phyloP scores from a whole-genome alignment of 148 eudicot species.

The Rhododendron ovatum region DNA sequence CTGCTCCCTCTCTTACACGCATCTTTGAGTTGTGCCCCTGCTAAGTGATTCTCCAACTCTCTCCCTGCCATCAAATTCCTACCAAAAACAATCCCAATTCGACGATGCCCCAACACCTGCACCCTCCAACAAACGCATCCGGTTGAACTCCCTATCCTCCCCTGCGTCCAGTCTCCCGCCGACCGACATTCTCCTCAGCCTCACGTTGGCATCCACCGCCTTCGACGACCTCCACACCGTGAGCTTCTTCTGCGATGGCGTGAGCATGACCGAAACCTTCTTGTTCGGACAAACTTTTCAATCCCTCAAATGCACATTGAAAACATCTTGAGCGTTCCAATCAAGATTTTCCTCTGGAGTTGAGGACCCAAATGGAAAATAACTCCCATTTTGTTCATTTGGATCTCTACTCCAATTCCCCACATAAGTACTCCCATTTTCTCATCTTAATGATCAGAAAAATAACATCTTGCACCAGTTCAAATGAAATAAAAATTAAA shows the following conservation, averaged over 20 bases:
- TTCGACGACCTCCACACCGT: conserved; percentile 68
- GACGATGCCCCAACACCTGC: not conserved
- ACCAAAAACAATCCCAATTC: conserved; percentile 12
- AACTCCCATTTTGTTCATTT: conserved; percentile 47
- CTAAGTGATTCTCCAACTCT: conserved; percentile 16
- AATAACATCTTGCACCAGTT: too few relatives aligned
- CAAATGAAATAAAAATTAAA: too few relatives aligned
- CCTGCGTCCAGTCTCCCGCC: conserved; percentile 55
- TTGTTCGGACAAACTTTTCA: conserved; percentile 48
- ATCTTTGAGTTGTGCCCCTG: conserved; percentile 28
- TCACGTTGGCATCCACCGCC: conserved; percentile 27
- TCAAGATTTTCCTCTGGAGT: conserved; percentile 12
- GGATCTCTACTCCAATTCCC: conserved; percentile 78
- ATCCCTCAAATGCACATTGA: conserved; percentile 32
- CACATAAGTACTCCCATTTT: conserved; percentile 57
- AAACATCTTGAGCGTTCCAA: conserved; percentile 78
- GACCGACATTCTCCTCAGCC: conserved; percentile 67
- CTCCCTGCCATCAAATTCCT: conserved; percentile 30
- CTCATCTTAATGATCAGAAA: conserved; percentile 52
- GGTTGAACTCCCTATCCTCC: conserved; percentile 28
- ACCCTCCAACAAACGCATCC: conserved; percentile 43
- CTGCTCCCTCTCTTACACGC: conserved; percentile 31
- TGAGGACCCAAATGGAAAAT: conserved; percentile 27
- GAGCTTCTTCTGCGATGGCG: conserved; percentile 82
- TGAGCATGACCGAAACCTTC: conserved; percentile 61